Evolutionary conservation across 2,329 filamentous ascomycete genomes (phyloP), one percentile per base, ranked within the genome.

Genomic region (Aspergillus sp.): DNA sequence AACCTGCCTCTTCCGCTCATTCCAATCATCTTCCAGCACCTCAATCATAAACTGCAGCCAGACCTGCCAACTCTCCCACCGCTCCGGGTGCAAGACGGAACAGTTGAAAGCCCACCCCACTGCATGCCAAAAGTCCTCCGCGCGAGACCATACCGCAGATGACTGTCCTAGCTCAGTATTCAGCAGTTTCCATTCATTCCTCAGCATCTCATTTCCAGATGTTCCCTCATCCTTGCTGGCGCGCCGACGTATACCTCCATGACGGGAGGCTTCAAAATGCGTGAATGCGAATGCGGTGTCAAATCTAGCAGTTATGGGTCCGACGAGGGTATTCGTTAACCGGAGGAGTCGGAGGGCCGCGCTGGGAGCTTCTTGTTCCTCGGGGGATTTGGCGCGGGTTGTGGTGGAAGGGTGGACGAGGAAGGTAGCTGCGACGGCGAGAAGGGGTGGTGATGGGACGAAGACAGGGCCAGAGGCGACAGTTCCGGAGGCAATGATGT

Each of bases 31-130:
- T 51, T 74, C 67, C 1, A 76, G 57, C 1, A 70, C 60, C 12
- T 72, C 66, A 45, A 73, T 66, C 64, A 95, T 85, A 52, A 86
- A 83, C 30, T 84, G 79, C 12, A 97, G 73, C 86, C 89, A 95
- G 6, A 81, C 69, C 57, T 78, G 82, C 90, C 90, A 97, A 60
- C 83, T 79, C 44, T 76, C 78, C 91, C 93, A 97, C 17, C 91
- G 79, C 37, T 79, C 76, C 1, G 82, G 82, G 56, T 91, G 76
- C 27, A 79, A 66, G 1, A 86, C 78, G 45, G 88, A 90, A 70
- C 91, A 97, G 63, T 91, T 93, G 65, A 97, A 90, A 0, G 88
- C 86, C 93, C 93, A 97, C 3, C 91, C 93, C 0, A 93, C 78
- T 0, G 88, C 80, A 38, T 83, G 80, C 89, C 93, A 98, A 60